Percentiles rank a stretch among this genome's conserved stretches.
Evolutionary conservation across 129 eudicot species (phyloP).

Genomic region (Smallanthus sonchifolius): DNA sequence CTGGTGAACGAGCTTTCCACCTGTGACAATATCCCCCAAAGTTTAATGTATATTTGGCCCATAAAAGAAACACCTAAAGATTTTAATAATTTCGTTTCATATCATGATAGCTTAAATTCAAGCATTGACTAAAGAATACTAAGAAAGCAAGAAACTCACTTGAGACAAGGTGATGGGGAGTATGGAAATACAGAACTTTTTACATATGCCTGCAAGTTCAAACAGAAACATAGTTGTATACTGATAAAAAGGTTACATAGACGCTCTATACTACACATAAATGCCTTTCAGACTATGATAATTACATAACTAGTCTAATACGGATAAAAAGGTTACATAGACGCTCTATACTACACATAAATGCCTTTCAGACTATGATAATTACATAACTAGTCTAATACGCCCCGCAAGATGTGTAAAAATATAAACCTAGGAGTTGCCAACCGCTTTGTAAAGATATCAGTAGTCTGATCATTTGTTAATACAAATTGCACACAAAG

Average conservation of each 20-base stretch:
- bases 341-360: background rate
- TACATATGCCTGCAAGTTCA: constrained; percentile 61
- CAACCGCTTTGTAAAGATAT: background rate
- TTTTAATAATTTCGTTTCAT: background rate
- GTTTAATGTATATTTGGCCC: background rate
- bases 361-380: background rate
- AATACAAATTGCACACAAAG: background rate
- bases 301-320: background rate
- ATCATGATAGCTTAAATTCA: constrained; percentile 5
- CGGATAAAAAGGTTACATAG: background rate
- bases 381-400: background rate
- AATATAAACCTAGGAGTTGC: background rate
- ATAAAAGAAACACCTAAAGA: background rate
- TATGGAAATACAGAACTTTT: constrained; percentile 81
- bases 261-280: background rate
- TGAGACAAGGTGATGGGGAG: constrained; percentile 85
- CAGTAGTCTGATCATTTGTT: background rate
- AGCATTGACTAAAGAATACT: background rate
- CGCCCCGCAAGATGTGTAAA: background rate
- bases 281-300: background rate
- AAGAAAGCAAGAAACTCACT: constrained; percentile 39
- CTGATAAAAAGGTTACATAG: background rate
- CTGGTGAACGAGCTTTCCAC: constrained; percentile 93
- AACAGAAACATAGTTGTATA: background rate
- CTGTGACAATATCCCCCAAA: constrained; percentile 29